A percentile compares a stretch with the other conserved stretches of the same genome.
Evolutionary conservation across 2,329 filamentous ascomycete genomes (phyloP).

Genomic region (Fusarium siculi): DNA sequence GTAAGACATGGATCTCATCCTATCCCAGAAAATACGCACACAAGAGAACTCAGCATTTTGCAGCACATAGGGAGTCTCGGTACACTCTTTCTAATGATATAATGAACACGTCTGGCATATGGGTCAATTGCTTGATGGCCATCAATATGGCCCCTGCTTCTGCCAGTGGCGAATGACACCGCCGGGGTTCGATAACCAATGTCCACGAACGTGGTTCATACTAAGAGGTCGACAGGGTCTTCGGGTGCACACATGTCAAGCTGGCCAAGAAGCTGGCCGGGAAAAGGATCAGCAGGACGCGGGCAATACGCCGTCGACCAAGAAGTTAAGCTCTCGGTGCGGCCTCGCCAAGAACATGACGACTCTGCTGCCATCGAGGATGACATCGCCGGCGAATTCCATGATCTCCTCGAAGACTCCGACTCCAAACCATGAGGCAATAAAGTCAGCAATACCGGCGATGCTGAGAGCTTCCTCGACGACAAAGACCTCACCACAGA

Average conservation of each 20-base stretch:
- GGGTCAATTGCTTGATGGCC: too few relatives aligned
- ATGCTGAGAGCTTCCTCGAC: neutral
- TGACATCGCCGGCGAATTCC: neutral
- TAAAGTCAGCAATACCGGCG: neutral
- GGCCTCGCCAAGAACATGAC: neutral
- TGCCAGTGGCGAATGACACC: neutral
- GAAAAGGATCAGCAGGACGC: too few relatives aligned
- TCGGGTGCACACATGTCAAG: too few relatives aligned
- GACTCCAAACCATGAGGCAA: too few relatives aligned
- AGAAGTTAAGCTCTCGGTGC: too few relatives aligned
- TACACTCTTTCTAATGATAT: neutral
- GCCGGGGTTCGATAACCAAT: neutral
- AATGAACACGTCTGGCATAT: too few relatives aligned
- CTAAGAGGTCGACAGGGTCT: too few relatives aligned
- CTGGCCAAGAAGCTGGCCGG: too few relatives aligned
- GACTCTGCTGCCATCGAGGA: neutral
- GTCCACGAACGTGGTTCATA: neutral
- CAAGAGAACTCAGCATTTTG: neutral
- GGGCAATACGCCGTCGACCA: too few relatives aligned
- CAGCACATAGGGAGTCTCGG: neutral
- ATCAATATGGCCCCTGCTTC: neutral
- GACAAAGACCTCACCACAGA: neutral
- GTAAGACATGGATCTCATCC: neutral
- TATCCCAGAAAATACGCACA: neutral
- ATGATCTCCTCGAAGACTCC: neutral